Evolutionary conservation across 2,329 filamentous ascomycete species (phyloP).

Genomic region (Graphium sp.): DNA sequence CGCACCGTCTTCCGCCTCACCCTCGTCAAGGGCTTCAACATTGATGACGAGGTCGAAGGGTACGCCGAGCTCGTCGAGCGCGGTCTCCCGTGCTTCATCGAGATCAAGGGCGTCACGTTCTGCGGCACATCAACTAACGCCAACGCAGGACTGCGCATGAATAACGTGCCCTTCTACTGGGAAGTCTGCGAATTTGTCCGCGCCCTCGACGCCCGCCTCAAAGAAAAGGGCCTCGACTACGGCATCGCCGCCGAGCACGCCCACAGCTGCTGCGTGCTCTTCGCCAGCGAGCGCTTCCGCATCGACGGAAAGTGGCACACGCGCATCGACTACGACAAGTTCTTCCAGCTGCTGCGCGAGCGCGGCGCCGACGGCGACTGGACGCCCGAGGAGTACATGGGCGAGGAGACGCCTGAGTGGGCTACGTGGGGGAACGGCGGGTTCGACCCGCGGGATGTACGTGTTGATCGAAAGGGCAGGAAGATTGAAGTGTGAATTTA

Average conservation of each 20-base stretch:
- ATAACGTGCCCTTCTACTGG: conserved; percentile 91
- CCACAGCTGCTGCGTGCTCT: conserved; percentile 81
- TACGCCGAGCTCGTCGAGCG: conserved; percentile 81
- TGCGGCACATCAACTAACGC: conserved; percentile 80
- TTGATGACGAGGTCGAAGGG: conserved; percentile 80
- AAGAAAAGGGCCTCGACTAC: conserved; percentile 56
- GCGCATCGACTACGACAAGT: conserved; percentile 74
- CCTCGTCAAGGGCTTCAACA: conserved; percentile 94
- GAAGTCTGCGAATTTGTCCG: conserved; percentile 74
- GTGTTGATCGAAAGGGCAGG: conserved; percentile 75
- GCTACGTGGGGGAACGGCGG: conserved; percentile 88
- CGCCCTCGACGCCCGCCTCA: conserved; percentile 53
- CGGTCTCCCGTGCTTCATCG: conserved; percentile 79
- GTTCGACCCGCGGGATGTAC: conserved; percentile 78
- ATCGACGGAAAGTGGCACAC: conserved; percentile 76
- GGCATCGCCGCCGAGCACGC: conserved; percentile 91
- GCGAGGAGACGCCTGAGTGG: conserved; percentile 74
- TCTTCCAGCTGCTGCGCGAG: conserved; percentile 71
- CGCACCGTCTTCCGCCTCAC: conserved; percentile 90
- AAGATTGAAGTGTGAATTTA: conserved; percentile 32
- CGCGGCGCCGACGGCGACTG: conserved; percentile 51
- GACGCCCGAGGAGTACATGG: conserved; percentile 81
- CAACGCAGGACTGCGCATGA: conserved; percentile 82
- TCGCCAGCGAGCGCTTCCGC: conserved; percentile 69
- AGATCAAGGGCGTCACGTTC: conserved; percentile 94